Percentiles rank a stretch among this genome's conserved stretches.
phyloP scores from a whole-genome alignment of 331 rosid genomes.

The Ulmus americana region DNA sequence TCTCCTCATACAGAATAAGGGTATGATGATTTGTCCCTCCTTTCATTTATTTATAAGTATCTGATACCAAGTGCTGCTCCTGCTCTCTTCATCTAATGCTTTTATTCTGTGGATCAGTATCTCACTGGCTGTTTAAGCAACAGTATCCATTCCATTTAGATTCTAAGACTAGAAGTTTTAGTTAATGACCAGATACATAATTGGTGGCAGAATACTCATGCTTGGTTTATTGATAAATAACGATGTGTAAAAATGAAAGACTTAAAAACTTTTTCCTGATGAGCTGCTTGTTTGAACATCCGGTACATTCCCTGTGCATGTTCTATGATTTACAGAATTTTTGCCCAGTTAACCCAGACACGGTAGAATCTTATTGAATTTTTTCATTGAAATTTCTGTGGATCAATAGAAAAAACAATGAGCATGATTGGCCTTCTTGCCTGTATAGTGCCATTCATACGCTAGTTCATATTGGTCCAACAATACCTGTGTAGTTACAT shows the following conservation, averaged over 20 bases:
- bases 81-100: not conserved
- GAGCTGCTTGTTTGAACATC: not conserved
- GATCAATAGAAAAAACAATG: not conserved
- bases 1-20: constrained; percentile 71
- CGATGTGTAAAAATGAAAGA: not conserved
- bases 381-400: not conserved
- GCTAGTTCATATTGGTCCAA: not conserved
- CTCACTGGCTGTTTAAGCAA: not conserved
- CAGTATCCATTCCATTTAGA: not conserved
- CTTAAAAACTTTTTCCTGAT: not conserved
- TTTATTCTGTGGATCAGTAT: not conserved
- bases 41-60: not conserved
- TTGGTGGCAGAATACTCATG: not conserved
- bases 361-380: not conserved
- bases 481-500: not conserved
- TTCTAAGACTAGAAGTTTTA: not conserved
- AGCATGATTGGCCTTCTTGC: not conserved
- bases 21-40: constrained; percentile 35
- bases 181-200: not conserved
- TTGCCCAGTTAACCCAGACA: not conserved
- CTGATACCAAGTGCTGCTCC: constrained; percentile 3
- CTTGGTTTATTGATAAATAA: not conserved
- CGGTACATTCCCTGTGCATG: not conserved
- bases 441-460: not conserved
- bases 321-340: not conserved